Conservation (phyloP, 2,329 filamentous ascomycete species). For the Ceratocystis eucalypticola region DNA sequence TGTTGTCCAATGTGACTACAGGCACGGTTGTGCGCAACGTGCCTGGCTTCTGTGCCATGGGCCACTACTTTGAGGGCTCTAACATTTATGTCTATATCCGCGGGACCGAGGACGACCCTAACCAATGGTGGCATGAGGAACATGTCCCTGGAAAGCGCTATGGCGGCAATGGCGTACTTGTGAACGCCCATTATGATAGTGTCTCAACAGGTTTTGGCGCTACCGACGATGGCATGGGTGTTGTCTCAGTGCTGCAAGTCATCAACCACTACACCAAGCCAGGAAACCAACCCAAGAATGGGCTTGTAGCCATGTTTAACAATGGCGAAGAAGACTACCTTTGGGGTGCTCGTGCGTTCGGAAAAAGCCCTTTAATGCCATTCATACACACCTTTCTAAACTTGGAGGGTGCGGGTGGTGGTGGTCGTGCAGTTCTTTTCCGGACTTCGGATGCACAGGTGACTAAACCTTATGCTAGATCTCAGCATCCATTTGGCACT, state of each 20-base stretch:
- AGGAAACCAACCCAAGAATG: conserved; percentile 59
- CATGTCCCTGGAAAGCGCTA: conserved; percentile 33
- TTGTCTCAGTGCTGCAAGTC: conserved; percentile 73
- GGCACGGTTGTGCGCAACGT: conserved; percentile 26
- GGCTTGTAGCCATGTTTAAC: conserved; percentile 77
- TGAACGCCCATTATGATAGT: conserved; percentile 91
- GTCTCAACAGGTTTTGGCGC: conserved; percentile 87
- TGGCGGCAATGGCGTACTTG: conserved; percentile 63
- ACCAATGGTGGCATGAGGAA: conserved; percentile 55
- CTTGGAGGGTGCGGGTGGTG: conserved; percentile 85
- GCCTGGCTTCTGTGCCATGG: conserved; percentile 26
- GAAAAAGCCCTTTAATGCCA: conserved; percentile 64
- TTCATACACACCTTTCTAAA: conserved; percentile 85
- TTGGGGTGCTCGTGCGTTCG: conserved; percentile 74
- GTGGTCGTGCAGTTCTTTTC: conserved; percentile 77
- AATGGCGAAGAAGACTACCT: conserved; percentile 92
- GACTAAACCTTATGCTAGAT: conserved; percentile 60
- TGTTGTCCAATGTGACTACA: conserved; percentile 59
- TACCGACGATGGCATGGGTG: conserved; percentile 85
- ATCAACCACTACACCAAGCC: conserved; percentile 70
- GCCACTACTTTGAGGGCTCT: conserved; percentile 77
- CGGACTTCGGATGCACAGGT: conserved; percentile 78
- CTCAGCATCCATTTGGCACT: conserved; percentile 66
- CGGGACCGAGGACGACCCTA: conserved; percentile 58
- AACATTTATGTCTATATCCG: conserved; percentile 89